Evolutionary conservation across 345 rosid genomes (phyloP).

Genomic region (thale cress (Arabidopsis thaliana)): TAIR10.1 NC_003076.8:9051501-9052000

Average conservation of each 20-base stretch:
- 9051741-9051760: slow-evolving; percentile 67
- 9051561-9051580: slow-evolving; percentile 52
- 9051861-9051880: slow-evolving; percentile 51
- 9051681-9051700: slow-evolving; percentile 58
- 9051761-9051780: slow-evolving; percentile 69
- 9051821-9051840: slow-evolving; percentile 63
- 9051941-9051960: slow-evolving; percentile 65
- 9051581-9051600: slow-evolving; percentile 57
- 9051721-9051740: slow-evolving; percentile 48
- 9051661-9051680: slow-evolving; percentile 53
- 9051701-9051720: slow-evolving; percentile 54
- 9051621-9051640: slow-evolving; percentile 60
- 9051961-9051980: slow-evolving; percentile 61
- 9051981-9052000: slow-evolving; percentile 72
- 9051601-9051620: slow-evolving; percentile 56
- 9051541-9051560: slow-evolving; percentile 73
- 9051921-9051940: slow-evolving; percentile 70
- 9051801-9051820: slow-evolving; percentile 50
- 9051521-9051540: slow-evolving; percentile 55
- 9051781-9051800: slow-evolving; percentile 61
- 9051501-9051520: slow-evolving; percentile 55
- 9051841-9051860: slow-evolving; percentile 59
- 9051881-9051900: slow-evolving; percentile 60
- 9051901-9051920: slow-evolving; percentile 70
- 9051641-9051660: slow-evolving; percentile 59